phyloP scores from a whole-genome alignment of 1,284 basidiomycete species.

The Apiotrichum sp. region DNA sequence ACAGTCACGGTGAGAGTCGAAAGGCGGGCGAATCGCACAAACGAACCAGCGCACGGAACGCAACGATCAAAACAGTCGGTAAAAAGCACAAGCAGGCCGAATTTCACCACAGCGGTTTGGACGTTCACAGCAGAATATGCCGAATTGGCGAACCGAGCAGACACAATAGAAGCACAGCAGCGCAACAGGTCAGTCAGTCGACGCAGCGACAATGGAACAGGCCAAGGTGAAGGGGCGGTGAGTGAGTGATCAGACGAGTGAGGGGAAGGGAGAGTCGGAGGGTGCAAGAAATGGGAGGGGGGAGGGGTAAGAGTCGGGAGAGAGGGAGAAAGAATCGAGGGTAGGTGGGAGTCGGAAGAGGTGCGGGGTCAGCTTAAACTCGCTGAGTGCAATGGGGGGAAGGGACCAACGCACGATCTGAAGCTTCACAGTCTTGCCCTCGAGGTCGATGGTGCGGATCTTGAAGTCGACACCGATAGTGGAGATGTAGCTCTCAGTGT shows the following conservation, averaged over 20 bases:
- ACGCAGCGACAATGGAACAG: not conserved
- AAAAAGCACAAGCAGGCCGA: not conserved
- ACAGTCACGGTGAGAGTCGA: not conserved
- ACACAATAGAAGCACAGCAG: constrained; percentile 3
- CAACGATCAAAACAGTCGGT: not conserved
- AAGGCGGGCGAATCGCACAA: not conserved
- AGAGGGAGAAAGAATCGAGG: constrained; percentile 3
- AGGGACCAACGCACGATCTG: constrained; percentile 73
- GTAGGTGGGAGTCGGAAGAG: constrained; percentile 1
- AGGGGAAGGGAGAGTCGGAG: not conserved
- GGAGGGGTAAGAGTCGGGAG: constrained; percentile 3
- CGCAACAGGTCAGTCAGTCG: constrained; percentile 14
- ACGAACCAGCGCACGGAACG: no score
- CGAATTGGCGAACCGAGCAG: constrained; percentile 7
- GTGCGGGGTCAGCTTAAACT: constrained; percentile 22
- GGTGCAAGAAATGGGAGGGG: constrained; percentile 5
- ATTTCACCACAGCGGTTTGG: not conserved
- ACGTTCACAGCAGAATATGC: constrained; percentile 1
- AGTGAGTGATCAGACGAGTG: not conserved
- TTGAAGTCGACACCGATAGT: constrained; percentile 99
- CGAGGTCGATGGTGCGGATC: constrained; percentile 98
- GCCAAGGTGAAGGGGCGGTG: not conserved
- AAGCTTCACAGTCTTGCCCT: constrained; percentile 98
- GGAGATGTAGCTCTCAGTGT: constrained; percentile 98
- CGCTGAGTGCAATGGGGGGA: constrained; percentile 27